phyloP scores from a whole-genome alignment of 2,329 filamentous ascomycete genomes.

The Rugonectria rugulosa region DNA sequence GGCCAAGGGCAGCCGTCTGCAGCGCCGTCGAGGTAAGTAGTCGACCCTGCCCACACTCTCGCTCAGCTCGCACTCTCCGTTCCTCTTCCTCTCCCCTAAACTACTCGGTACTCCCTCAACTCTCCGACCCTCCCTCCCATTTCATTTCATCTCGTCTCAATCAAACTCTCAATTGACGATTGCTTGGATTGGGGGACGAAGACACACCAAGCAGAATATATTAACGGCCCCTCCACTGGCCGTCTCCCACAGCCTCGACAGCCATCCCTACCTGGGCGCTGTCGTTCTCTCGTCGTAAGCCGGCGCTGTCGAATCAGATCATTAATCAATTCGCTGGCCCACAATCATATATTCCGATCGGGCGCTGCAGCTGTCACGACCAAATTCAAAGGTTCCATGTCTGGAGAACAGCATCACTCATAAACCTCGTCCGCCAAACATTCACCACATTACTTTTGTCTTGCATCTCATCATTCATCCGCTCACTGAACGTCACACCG shows the following conservation, averaged over 20 bases:
- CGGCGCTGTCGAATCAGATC: slow-evolving; percentile 5
- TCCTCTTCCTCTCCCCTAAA: slow-evolving; percentile 18
- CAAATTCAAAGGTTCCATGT: slow-evolving; percentile 2
- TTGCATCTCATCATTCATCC: not conserved
- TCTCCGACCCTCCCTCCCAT: not conserved
- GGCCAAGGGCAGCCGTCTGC: slow-evolving; percentile 7
- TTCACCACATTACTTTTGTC: not conserved
- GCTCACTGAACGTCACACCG: not conserved
- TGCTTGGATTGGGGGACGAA: slow-evolving; percentile 18
- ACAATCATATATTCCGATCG: not conserved
- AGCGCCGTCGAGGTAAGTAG: slow-evolving; percentile 24
- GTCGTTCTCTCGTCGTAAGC: slow-evolving; percentile 19
- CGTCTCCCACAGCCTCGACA: slow-evolving; percentile 18
- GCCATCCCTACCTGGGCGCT: too few relatives aligned
- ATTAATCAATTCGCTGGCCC: not conserved
- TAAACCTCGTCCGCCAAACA: not conserved
- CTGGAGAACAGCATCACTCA: not conserved
- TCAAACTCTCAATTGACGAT: slow-evolving; percentile 3
- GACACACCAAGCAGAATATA: slow-evolving; percentile 11
- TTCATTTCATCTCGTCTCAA: slow-evolving; percentile 3
- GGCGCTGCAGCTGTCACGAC: not conserved
- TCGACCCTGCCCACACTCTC: slow-evolving; percentile 24
- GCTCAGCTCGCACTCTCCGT: slow-evolving; percentile 25
- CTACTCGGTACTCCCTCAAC: not conserved
- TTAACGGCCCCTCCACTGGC: slow-evolving; percentile 21